phyloP scores from a whole-genome alignment of 139 green algal genomes.

The Tetratostichococcus sp. region DNA sequence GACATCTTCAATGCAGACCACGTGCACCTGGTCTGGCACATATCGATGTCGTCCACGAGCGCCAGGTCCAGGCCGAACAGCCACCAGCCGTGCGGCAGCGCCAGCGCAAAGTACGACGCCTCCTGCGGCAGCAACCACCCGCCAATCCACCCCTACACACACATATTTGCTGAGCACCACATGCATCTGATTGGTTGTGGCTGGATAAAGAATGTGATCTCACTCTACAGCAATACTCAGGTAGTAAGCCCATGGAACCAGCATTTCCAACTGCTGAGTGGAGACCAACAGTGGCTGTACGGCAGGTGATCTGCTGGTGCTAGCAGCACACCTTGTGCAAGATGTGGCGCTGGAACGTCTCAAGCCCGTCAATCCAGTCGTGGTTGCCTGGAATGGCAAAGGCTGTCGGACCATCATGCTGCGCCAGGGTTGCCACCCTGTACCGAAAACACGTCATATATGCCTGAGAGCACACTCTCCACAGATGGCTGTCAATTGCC shows the following conservation, averaged over 20 bases:
- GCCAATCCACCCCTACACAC: constrained; percentile 68
- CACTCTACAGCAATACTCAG: too few relatives aligned
- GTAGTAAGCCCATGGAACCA: too few relatives aligned
- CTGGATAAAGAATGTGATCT: background rate
- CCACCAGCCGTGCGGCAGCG: constrained; percentile 84
- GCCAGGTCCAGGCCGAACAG: constrained; percentile 84
- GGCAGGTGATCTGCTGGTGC: too few relatives aligned
- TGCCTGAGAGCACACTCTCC: too few relatives aligned
- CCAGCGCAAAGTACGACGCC: constrained; percentile 82
- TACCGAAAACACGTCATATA: too few relatives aligned
- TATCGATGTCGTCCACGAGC: constrained; percentile 77
- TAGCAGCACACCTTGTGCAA: constrained; percentile 64
- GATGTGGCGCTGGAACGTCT: constrained; percentile 75
- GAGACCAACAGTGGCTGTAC: too few relatives aligned
- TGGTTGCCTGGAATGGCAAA: constrained; percentile 85
- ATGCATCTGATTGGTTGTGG: too few relatives aligned
- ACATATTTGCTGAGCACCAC: background rate
- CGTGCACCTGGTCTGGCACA: constrained; percentile 63
- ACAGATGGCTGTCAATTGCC: too few relatives aligned
- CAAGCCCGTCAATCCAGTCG: constrained; percentile 82
- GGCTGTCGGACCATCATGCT: constrained; percentile 59
- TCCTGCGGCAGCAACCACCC: constrained; percentile 88
- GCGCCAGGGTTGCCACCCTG: constrained; percentile 37
- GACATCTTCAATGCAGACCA: too few relatives aligned
- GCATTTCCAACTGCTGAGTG: too few relatives aligned